Evolutionary conservation across 208 protist species (phyloP), one percentile per base, ranked within the genome.

Genomic region (Acanthamoeba divionensis): DNA sequence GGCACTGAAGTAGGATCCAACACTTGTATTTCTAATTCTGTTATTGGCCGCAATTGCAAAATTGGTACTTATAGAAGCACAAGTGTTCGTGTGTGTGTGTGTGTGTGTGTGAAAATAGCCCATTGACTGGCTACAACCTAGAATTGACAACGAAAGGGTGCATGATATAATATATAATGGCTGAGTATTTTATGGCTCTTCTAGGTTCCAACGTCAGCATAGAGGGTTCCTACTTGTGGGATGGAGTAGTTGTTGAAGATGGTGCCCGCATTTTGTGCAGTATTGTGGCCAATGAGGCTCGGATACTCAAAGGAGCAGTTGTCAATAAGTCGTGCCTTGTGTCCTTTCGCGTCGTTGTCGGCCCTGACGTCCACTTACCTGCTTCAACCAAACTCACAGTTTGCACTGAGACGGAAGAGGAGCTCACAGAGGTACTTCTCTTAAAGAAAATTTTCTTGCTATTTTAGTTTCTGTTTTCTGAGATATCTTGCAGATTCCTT

Each of bases 31-130:
- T 71, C 67, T 18, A 33, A 62, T 26, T 93, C 92, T 15, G 91
- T 91, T 4, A 94, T 94, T n/a, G 93, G 93, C 6, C 47, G 90
- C 33, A 93, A 94, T 52, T 93, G 92, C 54, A 66, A 45, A 21
- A 94, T 94, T 45, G 92, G 93, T 50, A n/a, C n/a, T n/a, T n/a
- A n/a, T n/a, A n/a, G n/a, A n/a, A 77, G 41, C 10, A 6, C 71
- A 12, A n/a, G n/a, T n/a, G n/a, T n/a, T n/a, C n/a, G n/a, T n/a
- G n/a, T n/a, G n/a, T n/a, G n/a, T n/a, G n/a, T n/a, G n/a, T n/a
- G n/a, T n/a, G n/a, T n/a, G n/a, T n/a, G n/a, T n/a, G n/a, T n/a
- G n/a, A n/a, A n/a, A n/a, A n/a, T n/a, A n/a, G n/a, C n/a, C n/a
- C n/a, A n/a, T n/a, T n/a, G n/a, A n/a, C n/a, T n/a, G n/a, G n/a